Evolutionary conservation across 2,329 filamentous ascomycete species (phyloP).

Genomic region (Colletotrichum ledebouriae): DNA sequence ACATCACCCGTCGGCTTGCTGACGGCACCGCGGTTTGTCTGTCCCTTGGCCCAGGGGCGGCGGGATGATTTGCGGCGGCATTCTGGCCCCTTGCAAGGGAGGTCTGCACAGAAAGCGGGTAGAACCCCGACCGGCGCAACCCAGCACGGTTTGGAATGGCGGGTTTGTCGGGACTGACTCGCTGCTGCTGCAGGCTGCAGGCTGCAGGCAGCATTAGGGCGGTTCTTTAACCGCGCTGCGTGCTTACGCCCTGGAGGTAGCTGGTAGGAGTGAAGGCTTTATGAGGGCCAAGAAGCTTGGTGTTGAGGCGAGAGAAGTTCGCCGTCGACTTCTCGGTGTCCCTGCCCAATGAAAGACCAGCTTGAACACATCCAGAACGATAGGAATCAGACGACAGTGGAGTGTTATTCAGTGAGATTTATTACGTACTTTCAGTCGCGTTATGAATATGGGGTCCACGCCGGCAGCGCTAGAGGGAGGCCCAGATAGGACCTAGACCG

Average conservation of each 20-base stretch:
- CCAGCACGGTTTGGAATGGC: conserved; percentile 11
- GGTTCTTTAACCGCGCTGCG: background rate
- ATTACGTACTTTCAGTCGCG: conserved; percentile 37
- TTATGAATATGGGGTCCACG: conserved; percentile 30
- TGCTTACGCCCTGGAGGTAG: background rate
- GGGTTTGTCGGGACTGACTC: conserved; percentile 30
- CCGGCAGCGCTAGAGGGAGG: background rate
- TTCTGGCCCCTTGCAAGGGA: conserved; percentile 2
- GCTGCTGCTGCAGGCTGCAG: conserved; percentile 19
- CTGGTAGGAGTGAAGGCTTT: background rate
- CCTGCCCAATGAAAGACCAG: conserved; percentile 14
- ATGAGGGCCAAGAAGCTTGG: background rate
- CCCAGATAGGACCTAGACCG: conserved; percentile 40
- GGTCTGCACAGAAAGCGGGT: conserved; percentile 36
- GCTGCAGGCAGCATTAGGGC: background rate
- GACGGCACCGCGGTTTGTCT: background rate
- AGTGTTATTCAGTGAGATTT: conserved; percentile 19
- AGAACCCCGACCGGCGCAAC: conserved; percentile 34
- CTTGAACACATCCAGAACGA: conserved; percentile 20
- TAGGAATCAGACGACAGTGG: conserved; percentile 30
- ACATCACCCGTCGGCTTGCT: background rate
- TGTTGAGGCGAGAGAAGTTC: background rate
- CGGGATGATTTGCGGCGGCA: conserved; percentile 33
- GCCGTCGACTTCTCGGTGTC: background rate
- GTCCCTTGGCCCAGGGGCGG: background rate